Base-by-base conservation (phyloP, 805 yeast genomes). In the Maudiozyma pseudohumilis region DNA sequence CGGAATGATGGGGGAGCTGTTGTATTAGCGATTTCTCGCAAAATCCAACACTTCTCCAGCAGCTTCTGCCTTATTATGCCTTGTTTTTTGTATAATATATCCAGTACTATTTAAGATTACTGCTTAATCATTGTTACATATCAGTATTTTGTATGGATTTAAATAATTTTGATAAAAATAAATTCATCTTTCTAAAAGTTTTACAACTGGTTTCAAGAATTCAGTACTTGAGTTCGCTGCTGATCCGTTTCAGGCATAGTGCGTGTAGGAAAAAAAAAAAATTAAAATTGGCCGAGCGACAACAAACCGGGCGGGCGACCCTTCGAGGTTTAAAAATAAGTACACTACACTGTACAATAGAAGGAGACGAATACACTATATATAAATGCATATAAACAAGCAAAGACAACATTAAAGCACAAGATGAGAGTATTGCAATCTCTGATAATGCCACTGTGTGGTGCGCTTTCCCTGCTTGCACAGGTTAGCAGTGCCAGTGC, bases 51-150 rank as follows among this genome's bases (percentile, higher is more conserved):
- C n/a, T n/a, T n/a, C n/a, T n/a, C n/a, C n/a, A n/a, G n/a, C n/a
- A n/a, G n/a, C n/a, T n/a, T 23, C 11, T 23, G 8, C 11, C 25
- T 15, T 29, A 18, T 29, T 18, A 29, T 18, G 32, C 15, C 32
- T 17, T 17, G 18, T 29, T 29, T 29, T 29, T 17, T 29, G 32
- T 29, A 29, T 18, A 13, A 17, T 29, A 29, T 15, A 23, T 29
- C 19, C 32, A 29, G 22, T 29, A 29, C 19, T 29, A 29, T 29
- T 29, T 29, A 29, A 29, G 32, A 31, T 31, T 31, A 31, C 18
- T 31, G n/a, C n/a, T 27, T 20, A 31, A 31, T 31, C 34, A 20
- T 31, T 31, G 34, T 31, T 31, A 31, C 22, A 31, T 29, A 29
- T 28, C 15, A 28, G 19, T 29, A 29, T 31, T 21, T 24, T 31